These are phyloP conservation scores for Rosa multiflora DNA, from an alignment of 306 rosid genomes.

Conservation along the genomic window DNA sequence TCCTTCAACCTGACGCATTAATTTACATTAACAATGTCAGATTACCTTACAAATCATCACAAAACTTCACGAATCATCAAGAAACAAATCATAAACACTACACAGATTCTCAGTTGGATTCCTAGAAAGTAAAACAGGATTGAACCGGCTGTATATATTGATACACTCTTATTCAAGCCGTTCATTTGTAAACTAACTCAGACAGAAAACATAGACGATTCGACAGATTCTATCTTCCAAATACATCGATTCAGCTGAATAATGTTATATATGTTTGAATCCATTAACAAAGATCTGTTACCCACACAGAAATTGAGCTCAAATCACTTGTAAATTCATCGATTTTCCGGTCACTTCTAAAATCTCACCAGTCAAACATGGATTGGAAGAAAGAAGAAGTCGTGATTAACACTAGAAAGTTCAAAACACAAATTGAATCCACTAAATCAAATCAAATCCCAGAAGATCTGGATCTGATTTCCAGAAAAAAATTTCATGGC, in stretches of 20 bases:
- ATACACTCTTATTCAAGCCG: too few species aligned
- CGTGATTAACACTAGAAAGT: neutral
- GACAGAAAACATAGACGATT: neutral
- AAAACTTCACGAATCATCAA: neutral
- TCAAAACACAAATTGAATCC: neutral
- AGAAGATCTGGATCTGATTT: neutral
- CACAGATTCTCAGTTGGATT: neutral
- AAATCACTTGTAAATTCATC: neutral
- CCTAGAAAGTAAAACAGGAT: neutral
- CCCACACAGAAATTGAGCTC: neutral
- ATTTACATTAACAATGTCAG: slow-evolving; percentile 1
- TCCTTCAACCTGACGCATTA: slow-evolving; percentile 72
- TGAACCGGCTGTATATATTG: neutral
- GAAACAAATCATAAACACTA: neutral
- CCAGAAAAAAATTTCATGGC: neutral
- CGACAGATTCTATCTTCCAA: neutral
- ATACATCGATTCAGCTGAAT: neutral
- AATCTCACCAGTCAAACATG: slow-evolving; percentile 4
- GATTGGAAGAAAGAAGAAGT: neutral
- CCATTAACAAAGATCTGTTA: neutral
- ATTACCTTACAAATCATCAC: neutral
- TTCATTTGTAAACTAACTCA: neutral
- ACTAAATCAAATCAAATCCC: neutral
- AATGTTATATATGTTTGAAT: neutral
- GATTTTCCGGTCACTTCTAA: neutral